Evolutionary conservation across 306 rosid species (phyloP).

Genomic region (Luffa aegyptiaca): DNA sequence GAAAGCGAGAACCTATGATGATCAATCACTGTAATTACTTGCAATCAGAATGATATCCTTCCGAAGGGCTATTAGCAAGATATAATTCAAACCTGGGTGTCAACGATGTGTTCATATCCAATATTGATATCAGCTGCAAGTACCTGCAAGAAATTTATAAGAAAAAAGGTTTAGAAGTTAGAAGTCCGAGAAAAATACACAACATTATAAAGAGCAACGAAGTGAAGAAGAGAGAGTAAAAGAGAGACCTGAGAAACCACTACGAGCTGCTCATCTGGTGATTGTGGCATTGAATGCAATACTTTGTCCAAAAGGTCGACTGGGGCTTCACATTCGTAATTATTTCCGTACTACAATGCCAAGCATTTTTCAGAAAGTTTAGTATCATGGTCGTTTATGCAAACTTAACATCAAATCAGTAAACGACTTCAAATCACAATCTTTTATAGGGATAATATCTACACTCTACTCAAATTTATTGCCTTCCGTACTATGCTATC

Average conservation of each 20-base stretch:
- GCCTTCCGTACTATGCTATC: neutral
- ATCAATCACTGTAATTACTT: neutral
- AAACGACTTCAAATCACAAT: neutral
- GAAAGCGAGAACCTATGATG: slow-evolving; percentile 59
- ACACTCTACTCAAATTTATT: neutral
- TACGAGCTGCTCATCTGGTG: slow-evolving; percentile 82
- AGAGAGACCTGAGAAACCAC: slow-evolving; percentile 81
- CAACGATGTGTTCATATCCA: slow-evolving; percentile 86
- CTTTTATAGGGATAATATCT: neutral
- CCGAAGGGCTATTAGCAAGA: neutral
- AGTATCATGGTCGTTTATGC: neutral
- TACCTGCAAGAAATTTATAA: slow-evolving; percentile 45
- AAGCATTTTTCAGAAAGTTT: slow-evolving; percentile 2
- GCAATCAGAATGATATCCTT: neutral
- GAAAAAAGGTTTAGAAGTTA: neutral
- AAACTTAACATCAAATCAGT: neutral
- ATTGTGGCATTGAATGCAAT: slow-evolving; percentile 71
- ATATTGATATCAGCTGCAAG: slow-evolving; percentile 91
- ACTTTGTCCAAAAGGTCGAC: slow-evolving; percentile 87
- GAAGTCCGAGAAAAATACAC: neutral
- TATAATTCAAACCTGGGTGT: slow-evolving; percentile 63
- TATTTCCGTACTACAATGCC: slow-evolving; percentile 74
- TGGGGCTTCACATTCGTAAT: slow-evolving; percentile 87
- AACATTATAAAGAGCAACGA: neutral
- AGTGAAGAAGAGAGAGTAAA: neutral